Base-by-base conservation (phyloP, 73 alveolate species). In the Durusdinium trenchii region DNA sequence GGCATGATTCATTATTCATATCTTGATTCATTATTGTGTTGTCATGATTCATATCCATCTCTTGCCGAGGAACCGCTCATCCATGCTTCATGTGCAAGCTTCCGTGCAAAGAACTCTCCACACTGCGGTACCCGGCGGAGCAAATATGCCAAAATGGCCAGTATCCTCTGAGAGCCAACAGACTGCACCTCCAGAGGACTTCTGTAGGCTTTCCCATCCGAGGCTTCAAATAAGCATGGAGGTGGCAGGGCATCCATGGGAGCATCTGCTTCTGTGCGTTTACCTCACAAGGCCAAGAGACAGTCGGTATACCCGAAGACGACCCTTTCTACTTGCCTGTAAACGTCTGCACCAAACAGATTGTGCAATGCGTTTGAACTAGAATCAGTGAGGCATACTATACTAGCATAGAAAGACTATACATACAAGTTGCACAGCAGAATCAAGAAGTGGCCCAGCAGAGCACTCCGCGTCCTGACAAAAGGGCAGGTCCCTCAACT, bases 101-200 rank as follows among this genome's bases (percentile, higher is more conserved):
- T 76, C 86, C 51, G 85, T 23, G 96, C 96, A 35, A 89, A 89
- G 86, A 89, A 89, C 47, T 89, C 96, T 9, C 86, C 96, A 47
- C 96, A 89, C 46, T 36, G 95, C 36, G 95, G 95, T 36, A 86
- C 84, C 12, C 95, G 95, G 47, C 95, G 95, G 30, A 86, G 75
- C n/a, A 86, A 23, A 42, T 86, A 86, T 35, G 95, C 95, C 95
- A 86, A 61, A 23, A 86, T 42, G 54, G 95, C 95, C 95, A 86
- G 60, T 35, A 86, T 60, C 61, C 84, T 73, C 78, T 84, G 94
- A 1, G 94, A 40, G 42, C 82, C 95, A 35, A 86, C 95, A 6
- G 95, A 86, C 42, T 86, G 95, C 12, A 86, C 95, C 40, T 86
- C 95, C 95, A 86, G 69, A 35, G 95, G 81, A 40, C 95, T 86